Evolutionary conservation across 495 filamentous ascomycete genomes (phyloP), one percentile per base, ranked within the genome.

Genomic region (Sabuloglossum arenarium): DNA sequence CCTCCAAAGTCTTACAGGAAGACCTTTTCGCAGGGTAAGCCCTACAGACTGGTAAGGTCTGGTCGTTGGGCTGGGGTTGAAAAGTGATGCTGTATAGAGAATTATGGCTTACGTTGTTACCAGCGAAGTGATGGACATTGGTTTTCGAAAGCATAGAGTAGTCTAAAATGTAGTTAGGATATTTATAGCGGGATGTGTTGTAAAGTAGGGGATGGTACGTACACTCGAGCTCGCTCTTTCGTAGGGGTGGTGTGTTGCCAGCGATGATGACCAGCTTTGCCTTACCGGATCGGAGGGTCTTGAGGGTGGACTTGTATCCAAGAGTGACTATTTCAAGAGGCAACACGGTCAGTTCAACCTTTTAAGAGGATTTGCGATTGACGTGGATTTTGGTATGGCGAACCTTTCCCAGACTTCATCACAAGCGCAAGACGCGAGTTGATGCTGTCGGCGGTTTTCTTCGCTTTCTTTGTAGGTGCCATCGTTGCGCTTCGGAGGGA

Each of bases 241-340:
- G 78, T 56, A 98, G 82, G 64, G 91, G 89, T 65, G 91, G 91
- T 59, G 87, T 93, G 78, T 98, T 96, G 73, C 84, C 87, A 59
- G 87, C 82, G 65, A 91, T 88, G 66, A 83, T 76, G 63, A 82
- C 77, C 29, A 84, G 73, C 77, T 83, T 83, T 63, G 81, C 81
- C 73, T 88, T 88, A 66, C 85, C 84, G 55, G 79, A 80, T 66
- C 91, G 88, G 63, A 98, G 82, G 56, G 80, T 81, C 82, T 98
- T 98, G 70, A 97, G 83, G 66, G 88, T 94, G 58, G 85, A 89
- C 73, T 93, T 89, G 80, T 93, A 91, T 63, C 91, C 91, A 61
- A 94, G 76, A 59, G 81, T 86, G 68, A 89, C 84, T 79, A 60
- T 58, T n/a, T n/a, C 53, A 54, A 59, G 39, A 54, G 58, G 29